Evolutionary conservation across 2,329 filamentous ascomycete genomes (phyloP).

Genomic region (Fusarium algeriense): DNA sequence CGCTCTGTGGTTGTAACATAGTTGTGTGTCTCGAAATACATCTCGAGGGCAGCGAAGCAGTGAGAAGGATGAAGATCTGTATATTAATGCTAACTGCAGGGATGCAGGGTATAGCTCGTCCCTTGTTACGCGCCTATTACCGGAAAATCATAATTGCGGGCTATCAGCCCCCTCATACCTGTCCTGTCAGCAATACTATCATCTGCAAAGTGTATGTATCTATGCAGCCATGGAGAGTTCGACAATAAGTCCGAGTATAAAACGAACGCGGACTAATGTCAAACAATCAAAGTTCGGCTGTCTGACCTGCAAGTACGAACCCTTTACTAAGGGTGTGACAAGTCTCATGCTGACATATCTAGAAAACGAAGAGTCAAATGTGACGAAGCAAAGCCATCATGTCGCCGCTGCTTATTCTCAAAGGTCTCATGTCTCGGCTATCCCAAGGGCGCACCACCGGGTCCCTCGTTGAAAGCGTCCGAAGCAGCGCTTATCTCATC

Average conservation of each 20-base stretch:
- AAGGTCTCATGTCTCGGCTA: conserved; percentile 19
- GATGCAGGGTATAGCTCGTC: not conserved
- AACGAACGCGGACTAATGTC: conserved; percentile 25
- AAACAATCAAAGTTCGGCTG: conserved; percentile 37
- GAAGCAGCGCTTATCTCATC: not conserved
- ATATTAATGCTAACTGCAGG: too few species aligned
- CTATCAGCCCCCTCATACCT: not conserved
- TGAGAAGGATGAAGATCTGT: too few species aligned
- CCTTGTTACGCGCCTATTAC: too few species aligned
- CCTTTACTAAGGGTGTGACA: rapidly evolving
- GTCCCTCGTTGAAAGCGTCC: rapidly evolving
- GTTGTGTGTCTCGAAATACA: too few species aligned
- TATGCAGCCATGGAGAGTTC: rapidly evolving
- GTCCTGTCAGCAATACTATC: not conserved
- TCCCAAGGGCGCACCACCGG: conserved; percentile 17
- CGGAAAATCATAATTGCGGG: not conserved
- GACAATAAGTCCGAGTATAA: rapidly evolving
- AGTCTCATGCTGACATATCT: not conserved
- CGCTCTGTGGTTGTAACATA: too few species aligned
- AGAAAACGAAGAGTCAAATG: conserved; percentile 35
- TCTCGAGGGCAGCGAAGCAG: too few species aligned
- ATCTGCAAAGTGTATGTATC: rapidly evolving
- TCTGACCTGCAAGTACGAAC: conserved; percentile 29
- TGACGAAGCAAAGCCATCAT: conserved; percentile 33
- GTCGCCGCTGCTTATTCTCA: conserved; percentile 26